Conservation (phyloP, 345 rosid genomes). For the Hibiscus trionum region DNA sequence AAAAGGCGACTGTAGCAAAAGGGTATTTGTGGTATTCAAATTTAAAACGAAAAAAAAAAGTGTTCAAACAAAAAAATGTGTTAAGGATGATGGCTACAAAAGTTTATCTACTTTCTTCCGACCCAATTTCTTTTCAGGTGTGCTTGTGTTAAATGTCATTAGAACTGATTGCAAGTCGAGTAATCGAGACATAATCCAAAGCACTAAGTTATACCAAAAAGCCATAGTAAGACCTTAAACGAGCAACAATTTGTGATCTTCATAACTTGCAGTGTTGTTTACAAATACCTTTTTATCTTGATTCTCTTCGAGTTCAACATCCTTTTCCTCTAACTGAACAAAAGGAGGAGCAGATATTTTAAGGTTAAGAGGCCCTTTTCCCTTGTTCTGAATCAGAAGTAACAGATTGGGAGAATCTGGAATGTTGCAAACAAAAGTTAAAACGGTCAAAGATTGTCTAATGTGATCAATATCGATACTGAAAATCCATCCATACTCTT, state of each 20-base stretch:
- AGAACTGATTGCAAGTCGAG: not conserved
- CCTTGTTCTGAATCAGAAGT: conserved; percentile 67
- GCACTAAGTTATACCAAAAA: not conserved
- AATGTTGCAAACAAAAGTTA: conserved; percentile 12
- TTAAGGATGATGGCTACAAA: too few relatives aligned
- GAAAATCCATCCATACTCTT: not conserved
- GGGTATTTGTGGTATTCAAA: too few relatives aligned
- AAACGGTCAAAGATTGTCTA: conserved; percentile 8
- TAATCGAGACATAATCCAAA: not conserved
- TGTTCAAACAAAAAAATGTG: too few relatives aligned
- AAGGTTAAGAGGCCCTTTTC: conserved; percentile 34
- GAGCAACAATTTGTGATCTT: not conserved
- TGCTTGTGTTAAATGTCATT: not conserved
- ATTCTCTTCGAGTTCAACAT: conserved; percentile 44
- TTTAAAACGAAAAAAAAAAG: too few relatives aligned
- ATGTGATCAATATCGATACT: not conserved
- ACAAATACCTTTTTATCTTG: conserved; percentile 40
- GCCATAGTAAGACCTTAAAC: not conserved
- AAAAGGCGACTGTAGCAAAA: too few relatives aligned
- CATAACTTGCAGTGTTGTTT: not conserved
- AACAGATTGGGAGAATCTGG: conserved; percentile 63
- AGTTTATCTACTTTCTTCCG: too few relatives aligned
- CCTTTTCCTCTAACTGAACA: conserved; percentile 38
- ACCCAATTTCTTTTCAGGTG: too few relatives aligned
- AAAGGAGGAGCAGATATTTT: conserved; percentile 49